Percentiles rank a stretch among this genome's conserved stretches.
These are phyloP conservation scores for Colletotrichum lentis DNA, from an alignment of 2,329 filamentous ascomycete species.

Conservation along the genomic window DNA sequence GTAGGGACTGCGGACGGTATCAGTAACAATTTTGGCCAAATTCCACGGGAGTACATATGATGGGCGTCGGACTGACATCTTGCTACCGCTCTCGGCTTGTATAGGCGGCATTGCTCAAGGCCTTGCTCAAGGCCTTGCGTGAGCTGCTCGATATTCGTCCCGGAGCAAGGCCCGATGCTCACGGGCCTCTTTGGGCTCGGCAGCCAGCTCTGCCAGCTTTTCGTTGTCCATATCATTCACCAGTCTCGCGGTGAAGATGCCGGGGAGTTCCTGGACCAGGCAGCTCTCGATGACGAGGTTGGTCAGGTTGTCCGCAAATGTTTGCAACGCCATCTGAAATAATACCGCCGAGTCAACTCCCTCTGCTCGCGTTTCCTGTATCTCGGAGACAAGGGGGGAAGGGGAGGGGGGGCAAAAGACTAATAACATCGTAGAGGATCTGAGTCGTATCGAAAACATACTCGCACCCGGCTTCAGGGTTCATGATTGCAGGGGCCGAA, in stretches of 20 bases:
- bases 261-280: constrained; percentile 52
- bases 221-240: constrained; percentile 49
- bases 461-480: constrained; percentile 47
- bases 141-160: constrained; percentile 36
- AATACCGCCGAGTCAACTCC: not conserved
- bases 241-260: constrained; percentile 51
- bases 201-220: constrained; percentile 43
- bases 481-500: not conserved
- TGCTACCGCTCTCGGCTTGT: constrained; percentile 19
- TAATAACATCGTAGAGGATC: constrained; percentile 55
- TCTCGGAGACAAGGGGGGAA: too few relatives aligned
- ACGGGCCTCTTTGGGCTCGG: constrained; percentile 45
- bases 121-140: constrained; percentile 32
- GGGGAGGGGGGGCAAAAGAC: not conserved
- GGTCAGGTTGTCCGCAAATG: constrained; percentile 58
- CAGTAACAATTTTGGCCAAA: too few relatives aligned
- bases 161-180: constrained; percentile 33
- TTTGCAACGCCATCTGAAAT: constrained; percentile 52
- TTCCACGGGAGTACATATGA: too few relatives aligned
- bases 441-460: constrained; percentile 56
- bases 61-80: too few relatives aligned
- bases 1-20: too few relatives aligned
- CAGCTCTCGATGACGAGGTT: constrained; percentile 60
- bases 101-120: constrained; percentile 38
- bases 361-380: not conserved